Percentiles rank a stretch among this genome's conserved stretches.
phyloP scores from a whole-genome alignment of 2,329 filamentous ascomycete species.

The Colletotrichum kahawae region DNA sequence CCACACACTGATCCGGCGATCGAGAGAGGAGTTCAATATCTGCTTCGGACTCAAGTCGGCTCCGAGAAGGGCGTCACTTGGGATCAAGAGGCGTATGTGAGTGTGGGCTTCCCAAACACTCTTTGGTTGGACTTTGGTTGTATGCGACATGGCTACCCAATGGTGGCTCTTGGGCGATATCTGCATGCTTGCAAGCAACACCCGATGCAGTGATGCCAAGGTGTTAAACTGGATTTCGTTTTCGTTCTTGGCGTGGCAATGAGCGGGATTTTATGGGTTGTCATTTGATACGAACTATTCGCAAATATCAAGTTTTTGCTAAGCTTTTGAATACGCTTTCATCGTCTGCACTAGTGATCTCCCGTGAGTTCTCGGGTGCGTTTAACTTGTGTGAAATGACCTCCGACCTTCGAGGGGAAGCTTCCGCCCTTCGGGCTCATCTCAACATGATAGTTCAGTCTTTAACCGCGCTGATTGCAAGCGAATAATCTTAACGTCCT shows the following conservation, averaged over 20 bases:
- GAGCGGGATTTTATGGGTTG: not conserved
- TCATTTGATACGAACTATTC: not conserved
- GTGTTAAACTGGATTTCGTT: not conserved
- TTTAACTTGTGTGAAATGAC: rapidly evolving
- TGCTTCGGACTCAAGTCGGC: not conserved
- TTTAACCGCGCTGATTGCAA: not conserved
- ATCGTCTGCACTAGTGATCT: not conserved
- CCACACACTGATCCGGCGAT: not conserved
- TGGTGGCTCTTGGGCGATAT: not conserved
- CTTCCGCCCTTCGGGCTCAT: not conserved
- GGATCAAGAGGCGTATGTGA: conserved; percentile 4
- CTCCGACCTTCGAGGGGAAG: not conserved
- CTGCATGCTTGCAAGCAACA: not conserved
- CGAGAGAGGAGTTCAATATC: not conserved
- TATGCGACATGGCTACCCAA: not conserved
- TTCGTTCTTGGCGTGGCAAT: not conserved
- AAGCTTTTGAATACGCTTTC: not conserved
- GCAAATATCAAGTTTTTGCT: not conserved
- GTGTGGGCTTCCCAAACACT: not conserved
- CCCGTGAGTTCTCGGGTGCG: rapidly evolving
- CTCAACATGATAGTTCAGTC: not conserved
- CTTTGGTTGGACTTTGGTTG: conserved; percentile 1
- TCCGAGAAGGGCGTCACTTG: not conserved
- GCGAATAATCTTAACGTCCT: not conserved
- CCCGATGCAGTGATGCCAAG: not conserved